Conservation (phyloP, 495 filamentous ascomycete species). For the Aspergillus hancockii region DNA sequence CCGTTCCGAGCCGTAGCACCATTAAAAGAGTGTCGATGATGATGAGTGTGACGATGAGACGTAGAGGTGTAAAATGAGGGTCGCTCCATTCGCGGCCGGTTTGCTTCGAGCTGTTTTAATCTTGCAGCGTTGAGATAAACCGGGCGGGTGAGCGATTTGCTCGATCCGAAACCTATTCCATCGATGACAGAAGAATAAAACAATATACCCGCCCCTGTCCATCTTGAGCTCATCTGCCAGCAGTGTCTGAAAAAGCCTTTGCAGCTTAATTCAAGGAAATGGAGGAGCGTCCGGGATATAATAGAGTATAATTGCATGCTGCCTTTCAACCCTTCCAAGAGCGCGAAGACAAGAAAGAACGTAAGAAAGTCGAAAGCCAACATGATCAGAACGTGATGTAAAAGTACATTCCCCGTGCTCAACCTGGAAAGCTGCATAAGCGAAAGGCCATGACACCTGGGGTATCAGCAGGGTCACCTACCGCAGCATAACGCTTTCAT, state of each 20-base stretch:
- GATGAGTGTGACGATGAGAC: slow-evolving; percentile 13
- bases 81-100: slow-evolving; percentile 22
- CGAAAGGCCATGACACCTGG: slow-evolving; percentile 19
- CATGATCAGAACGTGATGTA: slow-evolving; percentile 28
- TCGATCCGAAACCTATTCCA: slow-evolving; percentile 14
- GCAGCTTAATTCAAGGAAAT: slow-evolving; percentile 21
- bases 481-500: slow-evolving; percentile 84
- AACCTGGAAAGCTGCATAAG: slow-evolving; percentile 39
- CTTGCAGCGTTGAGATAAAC: slow-evolving; percentile 16
- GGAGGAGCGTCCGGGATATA: slow-evolving; percentile 23
- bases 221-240: slow-evolving; percentile 24
- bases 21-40: slow-evolving; percentile 39
- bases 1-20: slow-evolving; percentile 50
- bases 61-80: slow-evolving; percentile 16
- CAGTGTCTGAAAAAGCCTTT: slow-evolving; percentile 20
- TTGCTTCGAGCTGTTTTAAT: slow-evolving; percentile 18
- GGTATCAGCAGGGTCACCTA: slow-evolving; percentile 45
- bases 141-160: slow-evolving; percentile 5
- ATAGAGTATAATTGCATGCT: slow-evolving; percentile 26
- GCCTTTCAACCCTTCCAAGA: slow-evolving; percentile 22
- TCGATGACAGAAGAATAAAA: slow-evolving; percentile 30
- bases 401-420: slow-evolving; percentile 25
- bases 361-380: slow-evolving; percentile 30
- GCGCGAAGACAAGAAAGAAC: slow-evolving; percentile 23
- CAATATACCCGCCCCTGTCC: slow-evolving; percentile 22